Evolutionary conservation across 1,284 basidiomycete species (phyloP), one percentile per base, ranked within the genome.

Genomic region (Chalciporus sp.): DNA sequence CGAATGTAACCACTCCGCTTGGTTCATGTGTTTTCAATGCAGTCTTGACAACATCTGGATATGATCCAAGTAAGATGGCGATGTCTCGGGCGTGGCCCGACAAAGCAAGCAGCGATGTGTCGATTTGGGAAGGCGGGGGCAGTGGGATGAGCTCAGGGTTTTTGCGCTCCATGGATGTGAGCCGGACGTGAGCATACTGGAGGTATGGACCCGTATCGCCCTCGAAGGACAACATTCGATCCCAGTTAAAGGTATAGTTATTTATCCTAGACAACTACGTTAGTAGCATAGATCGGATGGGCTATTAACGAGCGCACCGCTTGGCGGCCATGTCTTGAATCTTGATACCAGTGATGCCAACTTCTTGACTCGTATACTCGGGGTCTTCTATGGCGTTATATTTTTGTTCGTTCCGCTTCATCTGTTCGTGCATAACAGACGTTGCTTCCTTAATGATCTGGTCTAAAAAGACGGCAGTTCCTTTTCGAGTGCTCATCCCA

Each of bases 301-400:
- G 31, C 46, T 28, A 35, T 20, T 27, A 4, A 37, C 47, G 28
- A 31, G 20, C 79, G 45, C 63, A 93, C 92, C 92, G 80, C 74
- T 95, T 98, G 26, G 92, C 94, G 41, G 88, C 81, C 94, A 98
- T 95, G 72, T 99, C 96, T 74, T 99, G 97, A 63, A 99, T 95
- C 80, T 99, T 99, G 68, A 99, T 90, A 7, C 94, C 95, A 0
- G 94, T 93, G 68, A 97, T 93, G 28, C 96, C 97, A 53, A 98
- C 87, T 70, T 98, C 92, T 63, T 84, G 82, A 57, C 87, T 86
- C 42, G 90, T 91, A 43, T 73, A 74, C 69, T 94, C 89, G 1
- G 95, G 95, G 73, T 99, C 86, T 68, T 94, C 92, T 52, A 99
- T 83, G 43, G 88, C 86, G 2, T 80, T 84, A 67, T 97, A 98